phyloP scores from a whole-genome alignment of 352 stramenopile species.

The Phytophthora constricta region DNA sequence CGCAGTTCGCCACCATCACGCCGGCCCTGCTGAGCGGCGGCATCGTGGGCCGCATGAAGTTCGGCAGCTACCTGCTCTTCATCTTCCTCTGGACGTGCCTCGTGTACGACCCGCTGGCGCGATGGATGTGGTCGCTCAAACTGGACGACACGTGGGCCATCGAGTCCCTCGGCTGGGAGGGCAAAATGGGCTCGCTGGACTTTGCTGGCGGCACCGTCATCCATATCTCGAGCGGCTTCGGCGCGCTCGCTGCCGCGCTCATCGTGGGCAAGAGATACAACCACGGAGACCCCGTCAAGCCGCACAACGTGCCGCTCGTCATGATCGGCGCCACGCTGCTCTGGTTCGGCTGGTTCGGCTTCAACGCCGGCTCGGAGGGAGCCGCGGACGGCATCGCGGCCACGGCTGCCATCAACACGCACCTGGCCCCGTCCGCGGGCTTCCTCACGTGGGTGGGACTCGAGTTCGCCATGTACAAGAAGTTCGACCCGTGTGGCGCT shows the following conservation, averaged over 20 bases:
- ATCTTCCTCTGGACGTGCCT: constrained; percentile 81
- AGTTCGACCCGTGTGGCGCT: constrained; percentile 70
- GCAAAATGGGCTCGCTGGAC: constrained; percentile 76
- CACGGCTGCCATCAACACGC: constrained; percentile 76
- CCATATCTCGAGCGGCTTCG: constrained; percentile 82
- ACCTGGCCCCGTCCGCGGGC: constrained; percentile 63
- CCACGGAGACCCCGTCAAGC: constrained; percentile 70
- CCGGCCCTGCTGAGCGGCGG: constrained; percentile 76
- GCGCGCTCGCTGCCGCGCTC: constrained; percentile 69
- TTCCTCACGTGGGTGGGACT: constrained; percentile 76
- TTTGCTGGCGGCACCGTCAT: constrained; percentile 89
- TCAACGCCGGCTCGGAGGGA: constrained; percentile 76
- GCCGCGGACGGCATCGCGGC: constrained; percentile 70
- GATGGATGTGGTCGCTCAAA: constrained; percentile 86
- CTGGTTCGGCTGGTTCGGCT: constrained; percentile 91
- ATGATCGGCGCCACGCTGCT: constrained; percentile 82
- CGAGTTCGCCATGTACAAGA: constrained; percentile 56
- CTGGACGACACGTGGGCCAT: constrained; percentile 60
- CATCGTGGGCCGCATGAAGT: constrained; percentile 88
- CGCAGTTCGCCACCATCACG: constrained; percentile 84
- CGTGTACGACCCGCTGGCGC: constrained; percentile 86
- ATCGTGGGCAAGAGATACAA: constrained; percentile 82
- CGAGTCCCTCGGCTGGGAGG: constrained; percentile 62
- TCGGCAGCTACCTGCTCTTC: constrained; percentile 78
- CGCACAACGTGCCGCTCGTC: constrained; percentile 86